Base-by-base conservation (phyloP, 768 basidiomycete genomes). In the Xerocomus brunneocitrinus region DNA sequence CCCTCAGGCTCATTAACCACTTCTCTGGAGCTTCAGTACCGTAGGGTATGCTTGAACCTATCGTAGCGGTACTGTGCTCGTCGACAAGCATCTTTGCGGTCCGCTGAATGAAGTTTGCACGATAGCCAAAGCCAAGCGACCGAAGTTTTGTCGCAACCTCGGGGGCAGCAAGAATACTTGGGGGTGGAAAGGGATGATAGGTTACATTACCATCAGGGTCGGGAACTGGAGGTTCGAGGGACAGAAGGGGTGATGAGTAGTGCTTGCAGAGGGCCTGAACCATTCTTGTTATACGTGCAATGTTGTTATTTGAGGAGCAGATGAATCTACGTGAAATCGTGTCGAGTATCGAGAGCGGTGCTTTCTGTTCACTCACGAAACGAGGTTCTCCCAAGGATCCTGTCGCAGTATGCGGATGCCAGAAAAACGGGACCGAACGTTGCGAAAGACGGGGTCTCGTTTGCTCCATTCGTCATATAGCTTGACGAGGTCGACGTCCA, bases 291-390 rank as follows among this genome's bases (percentile, higher is more conserved):
- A 99, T 99, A 6, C 97, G 89, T 5, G 83, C 72, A 47, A 99
- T 98, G 62, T 98, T 94, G 68, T 98, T 98, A 64, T 98, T 98
- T 3, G 92, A 91, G 3, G 94, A 97, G 66, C 95, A 98, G 58
- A 99, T 97, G 73, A 98, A 99, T 8, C 95, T 95, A 50, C 16
- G 24, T 31, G 57, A 30, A 28, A 43, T 55, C 50, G 48, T 34
- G 50, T 67, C 35, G 54, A 56, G 22, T 22, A 16, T 27, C 47
- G 38, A 50, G 49, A 54, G 31, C 1, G 46, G 47, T 42, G 12
- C 39, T 43, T 38, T 47, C 32, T 55, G 34, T 49, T 42, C 42
- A 82, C 90, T 62, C 69, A 97, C 94, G 91, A 93, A 41, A 98
- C 73, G 28, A 98, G 79, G 62, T 90, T 95, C 72, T 98, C 95